Base-by-base conservation (phyloP, 2,329 filamentous ascomycete species). In the Trichophyton benhamiae region DNA sequence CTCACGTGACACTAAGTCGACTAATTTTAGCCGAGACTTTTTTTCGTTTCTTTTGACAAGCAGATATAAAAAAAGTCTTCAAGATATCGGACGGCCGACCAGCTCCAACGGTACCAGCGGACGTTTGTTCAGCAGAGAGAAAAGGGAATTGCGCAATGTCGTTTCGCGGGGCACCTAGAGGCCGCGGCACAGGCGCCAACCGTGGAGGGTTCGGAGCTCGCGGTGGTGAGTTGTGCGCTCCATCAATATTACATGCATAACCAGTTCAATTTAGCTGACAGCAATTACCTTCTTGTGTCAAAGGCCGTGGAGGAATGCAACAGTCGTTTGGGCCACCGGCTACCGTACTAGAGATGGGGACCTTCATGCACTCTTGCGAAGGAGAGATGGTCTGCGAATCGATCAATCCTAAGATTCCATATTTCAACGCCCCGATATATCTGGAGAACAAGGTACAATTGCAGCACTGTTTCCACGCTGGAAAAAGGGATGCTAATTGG, bases 341-440 rank as follows among this genome's bases (percentile, higher is more conserved):
- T 62, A 75, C 79, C 62, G 83, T 87, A 60, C 72, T 84, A 87
- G 94, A 96, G 79, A 90, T 99, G 87, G 94, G 94, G 76, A 84
- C 84, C 67, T 95, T 97, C 77, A 78, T 96, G 74, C 94, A 99
- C 79, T 86, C 91, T 63, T 92, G 89, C 79, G 94, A 99, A 78
- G 92, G 92, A 75, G 94, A 99, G 78, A 94, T 99, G 83, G 87
- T 99, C 69, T 96, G 92, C 87, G 87, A 91, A 77, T 95, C 89
- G 68, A 87, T 88, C 77, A 97, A 96, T 81, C 80, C 87, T 70
- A 97, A 97, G 79, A 87, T 99, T 66, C 94, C 94, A 65, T 95
- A 95, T 80, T 99, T 99, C 87, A 97, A 96, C 81, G 94, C 94
- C 64, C 91, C 91, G 68, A 95, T 99, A 76, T 99, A 94, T 80